Evolutionary conservation across 768 basidiomycete species (phyloP).

Genomic region (Trametes maxima): DNA sequence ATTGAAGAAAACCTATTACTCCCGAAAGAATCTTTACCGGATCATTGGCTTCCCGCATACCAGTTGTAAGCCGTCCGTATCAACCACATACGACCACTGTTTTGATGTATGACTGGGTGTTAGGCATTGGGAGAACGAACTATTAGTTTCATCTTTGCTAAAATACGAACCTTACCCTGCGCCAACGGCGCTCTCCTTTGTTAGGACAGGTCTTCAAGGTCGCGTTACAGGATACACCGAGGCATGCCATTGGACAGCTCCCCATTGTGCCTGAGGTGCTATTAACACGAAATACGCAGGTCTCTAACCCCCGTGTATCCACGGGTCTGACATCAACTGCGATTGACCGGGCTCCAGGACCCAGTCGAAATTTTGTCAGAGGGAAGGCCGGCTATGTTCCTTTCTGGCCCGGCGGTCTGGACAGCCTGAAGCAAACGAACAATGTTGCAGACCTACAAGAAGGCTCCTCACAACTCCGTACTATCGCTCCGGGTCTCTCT

Average conservation of each 20-base stretch:
- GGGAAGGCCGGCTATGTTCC: constrained; percentile 94
- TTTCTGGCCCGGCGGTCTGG: constrained; percentile 92
- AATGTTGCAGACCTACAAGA: constrained; percentile 43
- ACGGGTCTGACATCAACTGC: constrained; percentile 86
- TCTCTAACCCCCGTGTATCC: constrained; percentile 52
- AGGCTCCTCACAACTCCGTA: constrained; percentile 49
- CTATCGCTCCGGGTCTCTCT: constrained; percentile 79
- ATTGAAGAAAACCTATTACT: constrained; percentile 77
- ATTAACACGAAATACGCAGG: constrained; percentile 40
- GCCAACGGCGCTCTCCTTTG: constrained; percentile 71
- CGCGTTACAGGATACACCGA: constrained; percentile 81
- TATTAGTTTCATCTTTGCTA: constrained; percentile 66
- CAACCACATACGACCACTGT: neutral
- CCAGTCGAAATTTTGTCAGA: constrained; percentile 80
- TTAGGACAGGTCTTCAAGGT: constrained; percentile 80
- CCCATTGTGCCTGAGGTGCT: neutral
- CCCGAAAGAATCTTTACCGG: constrained; percentile 65
- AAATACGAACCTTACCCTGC: constrained; percentile 68
- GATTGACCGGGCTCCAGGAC: constrained; percentile 80
- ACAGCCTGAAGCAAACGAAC: constrained; percentile 37
- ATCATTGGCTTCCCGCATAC: constrained; percentile 76
- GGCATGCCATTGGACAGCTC: constrained; percentile 46
- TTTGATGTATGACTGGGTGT: constrained; percentile 16
- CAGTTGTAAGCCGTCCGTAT: constrained; percentile 64
- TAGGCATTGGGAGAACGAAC: constrained; percentile 73